These are phyloP conservation scores for Theileria orientalis DNA, from an alignment of 169 alveolate species.

Conservation along the genomic window DNA sequence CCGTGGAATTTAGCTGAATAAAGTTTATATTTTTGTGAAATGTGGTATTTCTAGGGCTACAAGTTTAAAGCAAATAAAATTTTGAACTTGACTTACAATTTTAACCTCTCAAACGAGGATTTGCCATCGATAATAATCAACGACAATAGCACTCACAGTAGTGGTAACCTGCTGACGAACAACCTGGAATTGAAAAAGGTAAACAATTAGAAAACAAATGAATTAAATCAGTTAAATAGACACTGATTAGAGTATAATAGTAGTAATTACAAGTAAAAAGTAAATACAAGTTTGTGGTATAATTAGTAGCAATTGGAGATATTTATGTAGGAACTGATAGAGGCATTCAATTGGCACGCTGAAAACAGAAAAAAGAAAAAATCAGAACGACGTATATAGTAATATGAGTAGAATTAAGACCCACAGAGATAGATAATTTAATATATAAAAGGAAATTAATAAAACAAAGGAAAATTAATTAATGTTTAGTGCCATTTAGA, in stretches of 20 bases:
- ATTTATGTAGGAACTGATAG: constrained; percentile 23
- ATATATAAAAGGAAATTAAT: too few relatives aligned
- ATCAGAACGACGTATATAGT: constrained; percentile 35
- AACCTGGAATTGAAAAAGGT: too few relatives aligned
- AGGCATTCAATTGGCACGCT: constrained; percentile 55
- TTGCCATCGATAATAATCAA: too few relatives aligned
- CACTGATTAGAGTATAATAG: too few relatives aligned
- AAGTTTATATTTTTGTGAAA: too few relatives aligned
- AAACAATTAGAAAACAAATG: too few relatives aligned
- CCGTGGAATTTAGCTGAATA: neutral
- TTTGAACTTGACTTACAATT: neutral
- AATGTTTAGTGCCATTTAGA: constrained; percentile 9
- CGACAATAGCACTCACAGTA: too few relatives aligned
- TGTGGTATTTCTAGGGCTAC: constrained; percentile 29
- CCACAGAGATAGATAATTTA: too few relatives aligned
- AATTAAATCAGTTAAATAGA: too few relatives aligned
- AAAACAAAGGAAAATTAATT: neutral
- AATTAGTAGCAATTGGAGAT: neutral
- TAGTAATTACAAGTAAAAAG: too few relatives aligned
- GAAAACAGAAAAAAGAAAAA: constrained; percentile 47
- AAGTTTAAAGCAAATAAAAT: neutral
- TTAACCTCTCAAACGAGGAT: neutral
- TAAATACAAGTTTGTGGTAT: neutral
- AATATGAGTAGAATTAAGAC: too few relatives aligned
- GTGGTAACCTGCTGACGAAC: too few relatives aligned